Conservation (phyloP, 2,329 filamentous ascomycete genomes). For the Trichoderma cornu-damae region DNA sequence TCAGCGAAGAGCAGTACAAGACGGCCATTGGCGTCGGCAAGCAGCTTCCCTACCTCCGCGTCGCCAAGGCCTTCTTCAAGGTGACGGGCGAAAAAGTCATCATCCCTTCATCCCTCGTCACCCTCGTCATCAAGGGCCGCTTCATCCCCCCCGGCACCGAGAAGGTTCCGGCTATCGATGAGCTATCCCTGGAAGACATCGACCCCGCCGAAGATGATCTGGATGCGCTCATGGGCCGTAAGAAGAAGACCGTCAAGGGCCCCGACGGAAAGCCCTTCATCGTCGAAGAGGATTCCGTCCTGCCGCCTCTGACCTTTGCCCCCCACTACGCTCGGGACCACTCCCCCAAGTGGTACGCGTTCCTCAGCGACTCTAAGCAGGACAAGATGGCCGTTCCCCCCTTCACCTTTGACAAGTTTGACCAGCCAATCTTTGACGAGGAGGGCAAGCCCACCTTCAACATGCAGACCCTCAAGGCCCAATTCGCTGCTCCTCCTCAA, state of each 20-base stretch:
- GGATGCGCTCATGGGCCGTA: constrained; percentile 74
- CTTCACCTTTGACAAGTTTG: constrained; percentile 90
- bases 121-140: constrained; percentile 90
- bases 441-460: constrained; percentile 85
- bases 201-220: constrained; percentile 91
- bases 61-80: constrained; percentile 97
- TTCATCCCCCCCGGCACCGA: constrained; percentile 82
- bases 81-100: constrained; percentile 91
- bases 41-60: constrained; percentile 75
- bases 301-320: constrained; percentile 81
- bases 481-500: constrained; percentile 91
- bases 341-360: constrained; percentile 87
- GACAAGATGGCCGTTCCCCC: constrained; percentile 95
- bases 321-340: constrained; percentile 88
- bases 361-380: constrained; percentile 89
- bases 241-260: constrained; percentile 61
- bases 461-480: constrained; percentile 93
- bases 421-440: constrained; percentile 77
- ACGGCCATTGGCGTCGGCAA: constrained; percentile 70
- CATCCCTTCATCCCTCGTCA: constrained; percentile 86
- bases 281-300: constrained; percentile 59
- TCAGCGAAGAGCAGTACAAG: constrained; percentile 72
- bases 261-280: constrained; percentile 52
- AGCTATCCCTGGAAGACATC: constrained; percentile 78
- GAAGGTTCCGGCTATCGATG: constrained; percentile 67